Evolutionary conservation across 2,329 filamentous ascomycete species (phyloP).

Genomic region (Polytolypa hystricis): DNA sequence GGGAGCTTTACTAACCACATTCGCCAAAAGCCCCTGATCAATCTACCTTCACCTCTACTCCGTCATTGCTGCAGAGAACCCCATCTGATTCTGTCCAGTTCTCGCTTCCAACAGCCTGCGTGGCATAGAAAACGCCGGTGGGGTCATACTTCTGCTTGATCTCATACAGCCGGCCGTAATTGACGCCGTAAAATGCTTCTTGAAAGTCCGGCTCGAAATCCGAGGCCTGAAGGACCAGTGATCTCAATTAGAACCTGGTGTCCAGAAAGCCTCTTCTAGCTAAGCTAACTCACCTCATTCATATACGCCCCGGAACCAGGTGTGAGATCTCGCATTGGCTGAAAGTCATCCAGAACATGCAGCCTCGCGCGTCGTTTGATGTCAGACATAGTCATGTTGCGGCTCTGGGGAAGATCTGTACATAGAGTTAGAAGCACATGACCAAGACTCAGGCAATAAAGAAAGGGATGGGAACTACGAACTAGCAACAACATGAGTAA

Average conservation of each 20-base stretch:
- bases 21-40: too few species aligned
- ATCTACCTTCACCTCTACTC: too few species aligned
- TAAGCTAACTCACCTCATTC: slow-evolving; percentile 23
- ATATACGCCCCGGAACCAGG: slow-evolving; percentile 30
- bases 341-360: not conserved
- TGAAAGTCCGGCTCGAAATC: slow-evolving; percentile 31
- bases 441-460: not conserved
- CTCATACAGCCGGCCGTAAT: slow-evolving; percentile 23
- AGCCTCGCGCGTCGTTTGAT: not conserved
- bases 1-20: too few species aligned
- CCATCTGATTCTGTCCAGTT: slow-evolving; percentile 3
- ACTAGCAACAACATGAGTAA: not conserved
- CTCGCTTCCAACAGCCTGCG: slow-evolving; percentile 41
- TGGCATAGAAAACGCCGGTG: slow-evolving; percentile 35
- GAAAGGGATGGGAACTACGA: not conserved
- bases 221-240: slow-evolving; percentile 18
- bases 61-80: not conserved
- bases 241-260: not conserved
- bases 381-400: not conserved
- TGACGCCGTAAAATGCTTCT: slow-evolving; percentile 30
- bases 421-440: too few species aligned
- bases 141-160: slow-evolving; percentile 35
- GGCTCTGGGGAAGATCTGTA: not conserved
- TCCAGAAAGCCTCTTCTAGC: not conserved
- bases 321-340: slow-evolving; percentile 7